Conservation (phyloP, 148 eudicot species). For the Rhododendron molle region DNA sequence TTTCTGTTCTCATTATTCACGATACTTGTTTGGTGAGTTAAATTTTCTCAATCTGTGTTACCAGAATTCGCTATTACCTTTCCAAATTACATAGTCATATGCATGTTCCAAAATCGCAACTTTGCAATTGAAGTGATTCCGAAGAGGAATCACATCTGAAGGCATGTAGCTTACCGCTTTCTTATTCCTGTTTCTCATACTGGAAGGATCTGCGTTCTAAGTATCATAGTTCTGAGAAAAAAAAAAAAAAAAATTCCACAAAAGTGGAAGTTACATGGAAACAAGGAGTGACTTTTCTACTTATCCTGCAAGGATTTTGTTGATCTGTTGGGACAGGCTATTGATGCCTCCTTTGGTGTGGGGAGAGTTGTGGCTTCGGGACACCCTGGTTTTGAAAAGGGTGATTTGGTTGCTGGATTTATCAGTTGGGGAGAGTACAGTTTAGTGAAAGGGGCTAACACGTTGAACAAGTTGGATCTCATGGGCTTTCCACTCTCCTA, state of each 20-base stretch:
- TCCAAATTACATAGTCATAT: not conserved
- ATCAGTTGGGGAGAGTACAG: conserved; percentile 49
- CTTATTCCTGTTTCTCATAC: too few species aligned
- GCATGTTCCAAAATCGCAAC: not conserved
- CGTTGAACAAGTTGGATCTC: conserved; percentile 32
- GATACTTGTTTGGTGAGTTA: too few species aligned
- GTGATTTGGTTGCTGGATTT: conserved; percentile 44
- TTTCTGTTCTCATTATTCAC: too few species aligned
- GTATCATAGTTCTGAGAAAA: not conserved
- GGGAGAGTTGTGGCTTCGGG: conserved; percentile 53
- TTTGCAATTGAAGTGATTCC: not conserved
- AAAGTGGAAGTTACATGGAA: not conserved
- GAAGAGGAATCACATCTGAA: too few species aligned
- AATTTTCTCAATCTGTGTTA: not conserved
- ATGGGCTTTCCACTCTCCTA: conserved; percentile 47
- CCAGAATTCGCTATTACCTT: not conserved
- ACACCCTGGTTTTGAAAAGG: conserved; percentile 35
- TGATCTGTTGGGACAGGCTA: conserved; percentile 12
- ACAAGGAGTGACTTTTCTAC: not conserved
- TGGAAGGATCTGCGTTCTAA: not conserved
- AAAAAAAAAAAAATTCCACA: not conserved
- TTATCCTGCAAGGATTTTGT: not conserved
- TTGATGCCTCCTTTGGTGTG: conserved; percentile 37
- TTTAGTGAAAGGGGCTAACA: conserved; percentile 16
- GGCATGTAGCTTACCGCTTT: too few species aligned